phyloP scores from a whole-genome alignment of 2,329 filamentous ascomycete species.

The Tolypocladium ophioglossoides region DNA sequence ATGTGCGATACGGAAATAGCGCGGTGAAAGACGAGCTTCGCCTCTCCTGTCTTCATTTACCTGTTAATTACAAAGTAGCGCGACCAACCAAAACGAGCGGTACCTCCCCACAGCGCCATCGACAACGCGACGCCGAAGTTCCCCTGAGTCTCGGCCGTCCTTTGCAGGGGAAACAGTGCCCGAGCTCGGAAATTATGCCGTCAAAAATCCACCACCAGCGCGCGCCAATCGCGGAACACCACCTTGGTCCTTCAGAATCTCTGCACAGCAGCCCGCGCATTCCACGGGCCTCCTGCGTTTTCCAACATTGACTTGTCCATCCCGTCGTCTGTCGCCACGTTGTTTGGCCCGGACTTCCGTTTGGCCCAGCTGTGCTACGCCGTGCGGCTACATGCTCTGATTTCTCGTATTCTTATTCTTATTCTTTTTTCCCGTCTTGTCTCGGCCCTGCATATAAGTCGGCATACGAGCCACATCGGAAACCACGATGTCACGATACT shows the following conservation, averaged over 20 bases:
- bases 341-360: background rate
- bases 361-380: background rate
- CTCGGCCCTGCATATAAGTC: background rate
- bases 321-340: background rate
- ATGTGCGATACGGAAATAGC: background rate
- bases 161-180: background rate
- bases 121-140: background rate
- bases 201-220: slow-evolving; percentile 3
- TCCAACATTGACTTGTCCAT: background rate
- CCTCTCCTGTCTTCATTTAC: background rate
- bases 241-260: background rate
- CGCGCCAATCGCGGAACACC: slow-evolving; percentile 9
- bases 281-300: background rate
- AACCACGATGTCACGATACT: slow-evolving; percentile 16
- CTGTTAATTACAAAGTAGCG: background rate
- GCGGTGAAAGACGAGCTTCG: background rate
- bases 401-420: background rate
- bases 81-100: background rate
- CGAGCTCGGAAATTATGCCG: background rate
- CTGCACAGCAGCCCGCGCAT: background rate
- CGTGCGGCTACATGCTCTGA: background rate
- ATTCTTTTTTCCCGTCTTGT: background rate
- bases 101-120: background rate
- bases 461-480: background rate
- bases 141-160: background rate